Percentiles rank a stretch among this genome's conserved stretches.
phyloP scores from a whole-genome alignment of 805 yeast species.

The Isabelozyma rhagii region DNA sequence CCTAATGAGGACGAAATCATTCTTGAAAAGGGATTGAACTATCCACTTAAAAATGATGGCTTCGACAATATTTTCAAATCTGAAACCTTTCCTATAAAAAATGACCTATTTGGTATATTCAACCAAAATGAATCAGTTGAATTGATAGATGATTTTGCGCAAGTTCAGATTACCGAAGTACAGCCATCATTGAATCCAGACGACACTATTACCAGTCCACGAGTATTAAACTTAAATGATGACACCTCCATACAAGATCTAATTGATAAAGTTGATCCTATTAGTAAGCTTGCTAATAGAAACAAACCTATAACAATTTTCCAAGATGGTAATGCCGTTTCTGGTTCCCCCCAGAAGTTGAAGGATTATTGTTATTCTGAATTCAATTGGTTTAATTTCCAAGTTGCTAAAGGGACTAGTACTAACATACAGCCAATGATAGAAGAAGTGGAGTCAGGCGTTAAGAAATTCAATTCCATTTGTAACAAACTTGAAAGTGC shows the following conservation, averaged over 20 bases:
- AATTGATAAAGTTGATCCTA: conserved; percentile 42
- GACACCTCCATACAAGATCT: conserved; percentile 27
- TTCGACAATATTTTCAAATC: not conserved
- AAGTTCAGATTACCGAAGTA: conserved; percentile 22
- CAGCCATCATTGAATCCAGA: not conserved
- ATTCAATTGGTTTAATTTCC: conserved; percentile 39
- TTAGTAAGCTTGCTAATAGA: conserved; percentile 28
- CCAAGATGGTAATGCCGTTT: conserved; percentile 24
- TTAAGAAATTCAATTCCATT: conserved; percentile 12
- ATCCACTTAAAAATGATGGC: not conserved
- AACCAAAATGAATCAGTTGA: conserved; percentile 13
- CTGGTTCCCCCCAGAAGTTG: conserved; percentile 35
- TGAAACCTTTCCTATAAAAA: not conserved
- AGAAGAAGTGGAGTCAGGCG: conserved; percentile 7
- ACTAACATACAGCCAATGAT: not conserved
- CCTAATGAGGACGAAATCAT: not conserved
- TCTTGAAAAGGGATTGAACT: not conserved
- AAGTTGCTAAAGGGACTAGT: conserved; percentile 17
- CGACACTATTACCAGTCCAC: not conserved
- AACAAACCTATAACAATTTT: conserved; percentile 37
- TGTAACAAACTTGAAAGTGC: conserved; percentile 3
- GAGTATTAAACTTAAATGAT: conserved; percentile 14
- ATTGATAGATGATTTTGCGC: conserved; percentile 26
- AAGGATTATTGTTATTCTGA: conserved; percentile 29
- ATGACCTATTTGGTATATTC: conserved; percentile 5